Base-by-base conservation (phyloP, 2,329 filamentous ascomycete genomes). In the Orbilia ellipsospora region DNA sequence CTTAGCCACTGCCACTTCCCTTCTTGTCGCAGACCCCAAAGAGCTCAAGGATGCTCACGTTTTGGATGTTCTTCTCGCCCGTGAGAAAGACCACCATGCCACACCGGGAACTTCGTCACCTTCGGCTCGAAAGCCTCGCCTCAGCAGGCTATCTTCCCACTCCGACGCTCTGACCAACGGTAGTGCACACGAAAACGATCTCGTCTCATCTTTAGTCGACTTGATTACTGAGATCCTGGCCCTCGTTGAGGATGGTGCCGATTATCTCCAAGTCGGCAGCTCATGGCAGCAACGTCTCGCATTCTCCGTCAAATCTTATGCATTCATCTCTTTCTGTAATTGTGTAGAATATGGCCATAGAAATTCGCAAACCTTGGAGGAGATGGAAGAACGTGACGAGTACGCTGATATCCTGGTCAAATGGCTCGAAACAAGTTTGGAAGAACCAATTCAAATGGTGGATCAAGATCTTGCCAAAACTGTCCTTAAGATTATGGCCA, bases 201-300 rank as follows among this genome's bases (percentile, higher is more conserved):
- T 87, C 73, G 80, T 88, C 12, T 85, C 87, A 73, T 84, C 84
- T 6, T 88, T 95, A 77, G 88, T 92, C 0, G 88, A 88, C 55
- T 88, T 96, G 78, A 90, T 93, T 40, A 86, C 88, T 10, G 91
- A 96, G 76, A 91, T 96, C 81, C 92, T 98, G 85, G 89, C 90
- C 79, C 88, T 94, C 60, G 85, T 99, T 18, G 94, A 98, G 78
- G 93, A 93, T 57, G 92, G 92, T 73, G 90, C 93, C 0, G 95
- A 98, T 82, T 98, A 97, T 81, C 85, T 97, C 51, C 90, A 92
- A 79, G 88, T 98, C 70, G 92, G 92, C 68, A 94, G 94, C 0
- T 87, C 90, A 4, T 94, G 91, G 83, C 94, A 98, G 81, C 94
- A 97, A 82, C 89, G 87, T 73, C 87, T 98, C 65, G 92, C 94